Percentiles rank a stretch among this genome's conserved stretches.
phyloP scores from a whole-genome alignment of 2,329 filamentous ascomycete species.

The Pleomassaria siparia region DNA sequence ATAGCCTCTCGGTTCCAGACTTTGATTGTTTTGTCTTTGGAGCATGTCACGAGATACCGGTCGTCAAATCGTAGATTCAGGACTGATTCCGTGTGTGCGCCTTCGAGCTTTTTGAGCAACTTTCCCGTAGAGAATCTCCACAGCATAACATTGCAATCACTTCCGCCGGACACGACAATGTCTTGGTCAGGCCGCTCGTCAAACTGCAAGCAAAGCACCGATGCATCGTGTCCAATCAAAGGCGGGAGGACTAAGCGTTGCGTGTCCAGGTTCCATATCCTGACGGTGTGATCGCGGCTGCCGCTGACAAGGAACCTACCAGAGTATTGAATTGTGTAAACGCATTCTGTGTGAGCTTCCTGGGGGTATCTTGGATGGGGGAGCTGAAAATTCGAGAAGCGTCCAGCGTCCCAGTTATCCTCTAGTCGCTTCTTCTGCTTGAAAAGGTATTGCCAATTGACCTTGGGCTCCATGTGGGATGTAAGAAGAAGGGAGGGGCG shows the following conservation, averaged over 20 bases:
- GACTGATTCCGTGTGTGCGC: slow-evolving; percentile 86
- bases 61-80: slow-evolving; percentile 92
- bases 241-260: slow-evolving; percentile 75
- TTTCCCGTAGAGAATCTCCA: slow-evolving; percentile 93
- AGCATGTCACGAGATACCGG: slow-evolving; percentile 90
- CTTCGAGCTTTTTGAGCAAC: slow-evolving; percentile 71
- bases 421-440: slow-evolving; percentile 83
- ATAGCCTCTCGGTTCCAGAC: slow-evolving; percentile 77
- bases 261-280: slow-evolving; percentile 87
- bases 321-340: slow-evolving; percentile 92
- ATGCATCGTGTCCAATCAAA: slow-evolving; percentile 75
- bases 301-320: slow-evolving; percentile 87
- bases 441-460: slow-evolving; percentile 95
- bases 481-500: slow-evolving; percentile 35
- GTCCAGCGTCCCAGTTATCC: slow-evolving; percentile 85
- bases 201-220: slow-evolving; percentile 93
- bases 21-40: slow-evolving; percentile 96
- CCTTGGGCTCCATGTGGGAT: slow-evolving; percentile 54
- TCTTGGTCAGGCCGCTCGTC: slow-evolving; percentile 86
- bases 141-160: slow-evolving; percentile 85
- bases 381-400: slow-evolving; percentile 83
- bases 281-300: slow-evolving; percentile 82
- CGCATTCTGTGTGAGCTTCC: slow-evolving; percentile 88
- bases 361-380: slow-evolving; percentile 78
- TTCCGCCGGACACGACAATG: slow-evolving; percentile 92